phyloP scores from a whole-genome alignment of 2,329 filamentous ascomycete species.

The Teratosphaeria gauchensis region DNA sequence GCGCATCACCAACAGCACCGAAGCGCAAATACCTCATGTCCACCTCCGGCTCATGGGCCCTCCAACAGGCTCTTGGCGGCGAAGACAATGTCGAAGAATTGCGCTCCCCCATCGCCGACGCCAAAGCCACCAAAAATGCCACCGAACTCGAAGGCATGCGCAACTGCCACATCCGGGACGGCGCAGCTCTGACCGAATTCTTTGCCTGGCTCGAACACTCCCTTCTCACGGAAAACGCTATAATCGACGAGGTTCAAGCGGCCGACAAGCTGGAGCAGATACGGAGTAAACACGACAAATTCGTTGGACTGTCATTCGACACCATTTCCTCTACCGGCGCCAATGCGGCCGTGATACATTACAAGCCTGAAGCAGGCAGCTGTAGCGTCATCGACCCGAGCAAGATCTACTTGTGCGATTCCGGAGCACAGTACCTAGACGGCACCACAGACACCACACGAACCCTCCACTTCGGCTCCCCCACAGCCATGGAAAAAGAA shows the following conservation, averaged over 20 bases:
- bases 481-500: constrained; percentile 72
- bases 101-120: constrained; percentile 76
- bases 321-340: constrained; percentile 93
- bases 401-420: constrained; percentile 89
- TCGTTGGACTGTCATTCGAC: constrained; percentile 83
- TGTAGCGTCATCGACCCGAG: constrained; percentile 78
- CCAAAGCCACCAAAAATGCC: constrained; percentile 91
- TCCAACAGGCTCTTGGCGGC: constrained; percentile 77
- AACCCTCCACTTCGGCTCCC: constrained; percentile 82
- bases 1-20: constrained; percentile 10
- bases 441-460: constrained; percentile 94
- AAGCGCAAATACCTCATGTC: constrained; percentile 71
- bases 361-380: constrained; percentile 73
- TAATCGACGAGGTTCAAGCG: constrained; percentile 79
- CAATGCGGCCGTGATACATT: constrained; percentile 92
- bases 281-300: constrained; percentile 60
- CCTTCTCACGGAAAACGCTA: constrained; percentile 60
- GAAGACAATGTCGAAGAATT: constrained; percentile 77
- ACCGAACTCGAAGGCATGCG: constrained; percentile 87
- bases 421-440: constrained; percentile 90
- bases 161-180: constrained; percentile 85
- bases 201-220: constrained; percentile 96
- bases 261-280: constrained; percentile 81
- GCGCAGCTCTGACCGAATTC: constrained; percentile 80
- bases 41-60: constrained; percentile 84